Evolutionary conservation across 495 filamentous ascomycete genomes (phyloP).

Genomic region (Podospora sp.): DNA sequence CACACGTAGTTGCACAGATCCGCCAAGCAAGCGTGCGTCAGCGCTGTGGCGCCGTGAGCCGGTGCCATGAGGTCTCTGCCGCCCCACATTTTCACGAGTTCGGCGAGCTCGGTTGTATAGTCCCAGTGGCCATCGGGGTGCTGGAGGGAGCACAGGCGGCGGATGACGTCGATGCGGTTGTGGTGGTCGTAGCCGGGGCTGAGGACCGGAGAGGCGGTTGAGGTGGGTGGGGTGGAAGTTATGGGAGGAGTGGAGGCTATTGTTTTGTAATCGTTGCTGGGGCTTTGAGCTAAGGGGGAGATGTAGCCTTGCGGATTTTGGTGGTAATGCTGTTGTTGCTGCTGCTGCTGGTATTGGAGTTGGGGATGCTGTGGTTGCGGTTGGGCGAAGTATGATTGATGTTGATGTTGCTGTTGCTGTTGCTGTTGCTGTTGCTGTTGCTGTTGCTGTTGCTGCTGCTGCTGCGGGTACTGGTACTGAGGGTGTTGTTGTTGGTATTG

Average conservation of each 20-base stretch:
- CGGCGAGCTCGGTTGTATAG: constrained; percentile 20
- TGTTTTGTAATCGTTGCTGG: constrained; percentile 13
- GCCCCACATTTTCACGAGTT: constrained; percentile 22
- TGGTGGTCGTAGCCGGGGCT: constrained; percentile 18
- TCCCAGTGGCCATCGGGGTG: constrained; percentile 27
- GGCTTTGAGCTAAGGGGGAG: background rate
- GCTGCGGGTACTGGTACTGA: constrained; percentile 9
- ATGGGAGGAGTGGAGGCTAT: background rate
- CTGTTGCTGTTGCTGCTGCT: background rate
- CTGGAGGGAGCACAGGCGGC: constrained; percentile 25
- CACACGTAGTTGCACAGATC: constrained; percentile 28
- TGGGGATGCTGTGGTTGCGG: background rate
- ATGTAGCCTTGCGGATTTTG: background rate
- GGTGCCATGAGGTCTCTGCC: constrained; percentile 9
- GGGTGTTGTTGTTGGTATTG: constrained; percentile 11
- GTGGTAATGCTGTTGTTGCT: background rate
- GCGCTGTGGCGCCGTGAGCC: constrained; percentile 23
- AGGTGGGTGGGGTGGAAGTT: background rate
- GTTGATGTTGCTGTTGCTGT: background rate
- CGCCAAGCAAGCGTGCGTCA: constrained; percentile 25
- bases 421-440: background rate
- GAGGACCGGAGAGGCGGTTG: background rate
- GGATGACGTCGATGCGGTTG: constrained; percentile 24
- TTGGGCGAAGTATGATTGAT: constrained; percentile 6
- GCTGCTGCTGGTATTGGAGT: background rate